A percentile compares a stretch with the other conserved stretches of the same genome.
Evolutionary conservation across 2,329 filamentous ascomycete genomes (phyloP).

Genomic region (Calonectria hongkongensis): DNA sequence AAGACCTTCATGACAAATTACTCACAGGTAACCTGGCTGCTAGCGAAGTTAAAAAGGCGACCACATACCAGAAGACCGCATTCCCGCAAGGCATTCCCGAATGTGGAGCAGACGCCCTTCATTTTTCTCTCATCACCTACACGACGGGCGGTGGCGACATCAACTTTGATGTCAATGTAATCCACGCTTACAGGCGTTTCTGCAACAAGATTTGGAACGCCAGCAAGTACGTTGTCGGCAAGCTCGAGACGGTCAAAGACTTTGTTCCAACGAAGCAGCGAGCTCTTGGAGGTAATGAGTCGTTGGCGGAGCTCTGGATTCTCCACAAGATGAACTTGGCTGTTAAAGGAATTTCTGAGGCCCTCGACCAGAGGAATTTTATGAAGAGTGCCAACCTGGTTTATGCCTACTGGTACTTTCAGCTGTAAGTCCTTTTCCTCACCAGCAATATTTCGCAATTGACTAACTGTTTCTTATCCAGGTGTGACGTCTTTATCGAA

Average conservation of each 20-base stretch:
- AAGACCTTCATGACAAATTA: slow-evolving; percentile 88
- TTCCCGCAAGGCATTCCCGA: slow-evolving; percentile 97
- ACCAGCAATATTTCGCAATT: no score
- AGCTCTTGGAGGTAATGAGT: slow-evolving; percentile 60
- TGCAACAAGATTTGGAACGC: slow-evolving; percentile 98
- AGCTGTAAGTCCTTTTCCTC: slow-evolving; percentile 69
- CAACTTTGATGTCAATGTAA: slow-evolving; percentile 92
- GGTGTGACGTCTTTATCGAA: slow-evolving; percentile 86
- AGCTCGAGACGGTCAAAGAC: slow-evolving; percentile 73
- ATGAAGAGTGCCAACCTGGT: slow-evolving; percentile 80
- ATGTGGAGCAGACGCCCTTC: slow-evolving; percentile 92
- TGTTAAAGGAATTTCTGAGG: slow-evolving; percentile 81
- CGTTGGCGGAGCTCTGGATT: slow-evolving; percentile 71
- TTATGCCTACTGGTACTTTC: slow-evolving; percentile 88
- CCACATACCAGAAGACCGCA: slow-evolving; percentile 93
- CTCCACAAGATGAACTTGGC: slow-evolving; percentile 86
- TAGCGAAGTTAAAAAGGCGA: slow-evolving; percentile 88
- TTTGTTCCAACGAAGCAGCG: slow-evolving; percentile 75
- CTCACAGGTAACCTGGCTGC: slow-evolving; percentile 87
- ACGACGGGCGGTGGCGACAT: slow-evolving; percentile 79
- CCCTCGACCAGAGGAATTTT: slow-evolving; percentile 82
- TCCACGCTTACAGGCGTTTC: slow-evolving; percentile 94
- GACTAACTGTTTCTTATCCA: not conserved
- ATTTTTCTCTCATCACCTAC: slow-evolving; percentile 85
- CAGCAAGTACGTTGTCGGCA: slow-evolving; percentile 93